These are phyloP conservation scores for Ophiostoma novo-ulmi DNA, from an alignment of 2,329 filamentous ascomycete genomes.

Conservation along the genomic window DNA sequence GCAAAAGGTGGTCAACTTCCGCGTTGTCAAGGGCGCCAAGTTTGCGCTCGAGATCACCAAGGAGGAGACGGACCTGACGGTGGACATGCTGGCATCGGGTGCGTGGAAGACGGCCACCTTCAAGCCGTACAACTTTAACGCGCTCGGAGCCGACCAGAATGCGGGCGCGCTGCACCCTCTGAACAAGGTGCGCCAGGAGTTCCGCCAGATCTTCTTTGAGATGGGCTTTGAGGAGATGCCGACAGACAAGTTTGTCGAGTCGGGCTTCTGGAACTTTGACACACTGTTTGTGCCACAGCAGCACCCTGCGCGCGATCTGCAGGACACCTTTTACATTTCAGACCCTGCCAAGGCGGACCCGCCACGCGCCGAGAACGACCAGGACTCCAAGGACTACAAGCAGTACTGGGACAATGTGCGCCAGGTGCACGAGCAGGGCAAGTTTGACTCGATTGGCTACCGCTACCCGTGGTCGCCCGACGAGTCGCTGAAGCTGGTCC, in stretches of 20 bases:
- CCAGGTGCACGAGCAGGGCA: constrained; percentile 82
- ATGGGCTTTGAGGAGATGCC: constrained; percentile 99
- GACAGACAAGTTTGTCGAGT: constrained; percentile 87
- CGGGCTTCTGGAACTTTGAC: constrained; percentile 99
- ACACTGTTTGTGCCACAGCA: constrained; percentile 95
- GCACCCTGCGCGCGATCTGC: constrained; percentile 92
- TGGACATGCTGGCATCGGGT: constrained; percentile 82
- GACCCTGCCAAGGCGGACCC: constrained; percentile 74
- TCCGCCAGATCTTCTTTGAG: constrained; percentile 97
- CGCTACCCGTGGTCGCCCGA: constrained; percentile 88
- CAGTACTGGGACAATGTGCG: constrained; percentile 84
- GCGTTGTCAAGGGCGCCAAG: constrained; percentile 76
- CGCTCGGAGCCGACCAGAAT: constrained; percentile 56
- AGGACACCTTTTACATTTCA: constrained; percentile 95
- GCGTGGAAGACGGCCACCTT: constrained; percentile 90
- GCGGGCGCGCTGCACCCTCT: constrained; percentile 63
- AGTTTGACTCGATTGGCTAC: constrained; percentile 93
- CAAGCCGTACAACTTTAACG: constrained; percentile 56
- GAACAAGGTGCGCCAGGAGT: constrained; percentile 93
- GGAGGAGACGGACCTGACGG: constrained; percentile 92
- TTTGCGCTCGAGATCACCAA: constrained; percentile 84
- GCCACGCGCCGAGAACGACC: constrained; percentile 52
- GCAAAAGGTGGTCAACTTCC: constrained; percentile 81
- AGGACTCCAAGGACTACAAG: constrained; percentile 63
- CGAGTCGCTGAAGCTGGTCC: constrained; percentile 79